These are phyloP conservation scores for Nyssa sinensis DNA, from an alignment of 148 eudicot genomes.

Conservation along the genomic window DNA sequence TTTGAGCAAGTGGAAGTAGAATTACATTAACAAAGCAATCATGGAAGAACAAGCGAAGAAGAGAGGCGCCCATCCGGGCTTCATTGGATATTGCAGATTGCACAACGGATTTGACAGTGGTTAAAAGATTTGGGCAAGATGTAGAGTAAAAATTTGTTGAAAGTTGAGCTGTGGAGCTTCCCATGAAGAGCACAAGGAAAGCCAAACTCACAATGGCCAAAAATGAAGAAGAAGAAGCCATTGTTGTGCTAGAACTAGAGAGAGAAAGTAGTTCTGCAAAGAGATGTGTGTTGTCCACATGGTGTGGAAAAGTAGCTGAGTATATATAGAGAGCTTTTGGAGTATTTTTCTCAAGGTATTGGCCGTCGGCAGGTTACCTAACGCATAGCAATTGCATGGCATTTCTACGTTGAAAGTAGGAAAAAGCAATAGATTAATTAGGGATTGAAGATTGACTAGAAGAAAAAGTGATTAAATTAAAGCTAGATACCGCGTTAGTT, in stretches of 20 bases:
- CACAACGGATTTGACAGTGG: conserved; percentile 46
- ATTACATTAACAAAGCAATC: conserved; percentile 89
- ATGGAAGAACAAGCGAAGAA: conserved; percentile 81
- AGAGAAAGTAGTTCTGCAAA: no score
- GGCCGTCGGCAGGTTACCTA: conserved; percentile 16
- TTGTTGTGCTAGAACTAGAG: conserved; percentile 19
- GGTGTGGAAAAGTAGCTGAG: not conserved
- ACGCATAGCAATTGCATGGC: conserved; percentile 16
- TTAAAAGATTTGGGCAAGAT: conserved; percentile 60
- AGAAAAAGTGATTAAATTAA: not conserved
- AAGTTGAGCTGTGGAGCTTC: conserved; percentile 69
- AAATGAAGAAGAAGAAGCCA: conserved; percentile 44
- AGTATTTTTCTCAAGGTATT: not conserved
- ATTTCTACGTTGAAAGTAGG: conserved; percentile 8
- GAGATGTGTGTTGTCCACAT: not conserved
- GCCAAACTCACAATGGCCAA: conserved; percentile 22
- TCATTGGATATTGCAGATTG: conserved; percentile 59
- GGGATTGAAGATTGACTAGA: not conserved
- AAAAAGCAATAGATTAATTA: not conserved
- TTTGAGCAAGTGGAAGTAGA: not conserved
- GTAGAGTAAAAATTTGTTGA: conserved; percentile 53
- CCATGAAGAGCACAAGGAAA: conserved; percentile 37
- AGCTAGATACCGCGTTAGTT: not conserved
- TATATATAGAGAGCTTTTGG: no score
- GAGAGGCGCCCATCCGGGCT: conserved; percentile 88